Conservation (phyloP, 2,329 filamentous ascomycete genomes). For the Fusarium zealandicum region DNA sequence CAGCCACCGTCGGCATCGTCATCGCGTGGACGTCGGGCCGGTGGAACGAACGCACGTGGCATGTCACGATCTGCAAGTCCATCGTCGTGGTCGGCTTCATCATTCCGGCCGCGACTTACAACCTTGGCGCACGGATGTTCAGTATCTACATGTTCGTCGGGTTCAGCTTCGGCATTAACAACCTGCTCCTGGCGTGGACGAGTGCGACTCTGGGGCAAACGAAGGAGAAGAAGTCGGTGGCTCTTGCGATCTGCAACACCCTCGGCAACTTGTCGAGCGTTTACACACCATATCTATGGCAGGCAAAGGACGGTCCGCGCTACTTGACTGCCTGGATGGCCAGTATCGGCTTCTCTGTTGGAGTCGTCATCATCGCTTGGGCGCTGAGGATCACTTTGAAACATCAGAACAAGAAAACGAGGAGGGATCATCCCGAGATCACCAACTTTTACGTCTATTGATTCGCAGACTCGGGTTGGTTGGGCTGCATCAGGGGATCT, state of each 20-base stretch:
- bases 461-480: neutral
- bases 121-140: slow-evolving; percentile 27
- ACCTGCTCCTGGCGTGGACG: slow-evolving; percentile 53
- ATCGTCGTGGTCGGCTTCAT: slow-evolving; percentile 45
- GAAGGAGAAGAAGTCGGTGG: slow-evolving; percentile 52
- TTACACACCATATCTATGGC: slow-evolving; percentile 27
- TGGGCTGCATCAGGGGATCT: too few relatives aligned
- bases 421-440: slow-evolving; percentile 15
- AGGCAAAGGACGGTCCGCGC: slow-evolving; percentile 14
- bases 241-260: slow-evolving; percentile 26
- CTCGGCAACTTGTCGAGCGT: slow-evolving; percentile 28
- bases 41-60: slow-evolving; percentile 48
- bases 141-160: slow-evolving; percentile 50
- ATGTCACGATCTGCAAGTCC: slow-evolving; percentile 42
- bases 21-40: slow-evolving; percentile 48
- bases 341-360: slow-evolving; percentile 20
- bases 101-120: slow-evolving; percentile 38
- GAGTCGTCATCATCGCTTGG: slow-evolving; percentile 22
- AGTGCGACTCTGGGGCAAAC: slow-evolving; percentile 50
- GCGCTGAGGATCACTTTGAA: slow-evolving; percentile 7
- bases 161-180: slow-evolving; percentile 51
- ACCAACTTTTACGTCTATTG: slow-evolving; percentile 26
- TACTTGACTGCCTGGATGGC: slow-evolving; percentile 19
- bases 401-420: slow-evolving; percentile 12
- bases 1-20: slow-evolving; percentile 38